phyloP scores from a whole-genome alignment of 2,329 filamentous ascomycete genomes.

The Talaromyces sp. region DNA sequence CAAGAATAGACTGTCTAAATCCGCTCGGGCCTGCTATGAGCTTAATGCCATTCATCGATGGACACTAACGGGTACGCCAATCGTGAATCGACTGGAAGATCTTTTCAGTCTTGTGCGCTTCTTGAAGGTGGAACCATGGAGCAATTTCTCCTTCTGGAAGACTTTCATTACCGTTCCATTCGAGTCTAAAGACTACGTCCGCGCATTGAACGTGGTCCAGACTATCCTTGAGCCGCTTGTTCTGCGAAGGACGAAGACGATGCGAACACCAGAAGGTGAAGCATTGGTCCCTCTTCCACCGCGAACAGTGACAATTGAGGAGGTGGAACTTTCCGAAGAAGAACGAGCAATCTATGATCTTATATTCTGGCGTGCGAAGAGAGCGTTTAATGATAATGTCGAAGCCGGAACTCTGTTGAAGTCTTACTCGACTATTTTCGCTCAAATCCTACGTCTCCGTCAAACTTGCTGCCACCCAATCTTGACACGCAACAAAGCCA shows the following conservation, averaged over 20 bases:
- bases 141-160: constrained; percentile 98
- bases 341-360: constrained; percentile 92
- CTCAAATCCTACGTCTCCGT: constrained; percentile 86
- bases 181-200: constrained; percentile 89
- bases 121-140: constrained; percentile 93
- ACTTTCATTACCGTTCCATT: constrained; percentile 98
- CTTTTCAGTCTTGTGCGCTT: constrained; percentile 91
- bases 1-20: constrained; percentile 87
- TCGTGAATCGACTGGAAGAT: constrained; percentile 93
- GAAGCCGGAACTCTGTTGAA: constrained; percentile 92
- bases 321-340: constrained; percentile 76
- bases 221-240: constrained; percentile 96
- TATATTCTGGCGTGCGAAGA: constrained; percentile 78
- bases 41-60: constrained; percentile 81
- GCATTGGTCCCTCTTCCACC: constrained; percentile 77
- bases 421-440: constrained; percentile 94
- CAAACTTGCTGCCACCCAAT: constrained; percentile 94
- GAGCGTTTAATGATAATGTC: constrained; percentile 78
- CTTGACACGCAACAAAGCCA: constrained; percentile 76
- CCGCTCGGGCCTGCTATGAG: constrained; percentile 90
- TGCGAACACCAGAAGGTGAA: constrained; percentile 88
- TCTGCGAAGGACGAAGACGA: constrained; percentile 90
- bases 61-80: constrained; percentile 91
- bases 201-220: constrained; percentile 92
- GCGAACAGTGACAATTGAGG: constrained; percentile 78